Evolutionary conservation across 345 rosid species (phyloP).

Genomic region (Gossypioides kirkii): DNA sequence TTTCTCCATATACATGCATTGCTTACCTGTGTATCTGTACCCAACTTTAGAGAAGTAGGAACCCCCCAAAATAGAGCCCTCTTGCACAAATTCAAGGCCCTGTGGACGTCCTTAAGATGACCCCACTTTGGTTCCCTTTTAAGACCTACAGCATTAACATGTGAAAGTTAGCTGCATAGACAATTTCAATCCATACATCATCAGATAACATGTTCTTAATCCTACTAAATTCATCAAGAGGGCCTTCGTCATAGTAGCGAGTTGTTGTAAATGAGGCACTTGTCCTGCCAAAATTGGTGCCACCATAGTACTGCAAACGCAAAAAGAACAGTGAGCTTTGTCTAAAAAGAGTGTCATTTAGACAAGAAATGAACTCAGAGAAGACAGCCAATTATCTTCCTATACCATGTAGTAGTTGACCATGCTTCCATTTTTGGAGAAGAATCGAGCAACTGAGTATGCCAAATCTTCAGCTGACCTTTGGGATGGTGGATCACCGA

Average conservation of each 20-base stretch:
- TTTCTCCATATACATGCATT: not conserved
- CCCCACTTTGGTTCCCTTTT: constrained; percentile 71
- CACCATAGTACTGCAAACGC: constrained; percentile 73
- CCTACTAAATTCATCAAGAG: constrained; percentile 85
- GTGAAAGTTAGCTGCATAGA: not conserved
- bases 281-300: constrained; percentile 87
- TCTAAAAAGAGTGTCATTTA: not conserved
- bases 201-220: not conserved
- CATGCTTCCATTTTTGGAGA: constrained; percentile 76
- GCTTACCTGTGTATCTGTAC: constrained; percentile 49
- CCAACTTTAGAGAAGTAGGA: constrained; percentile 25
- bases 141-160: constrained; percentile 36
- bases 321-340: not conserved
- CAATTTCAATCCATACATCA: not conserved
- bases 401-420: constrained; percentile 95
- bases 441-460: constrained; percentile 71
- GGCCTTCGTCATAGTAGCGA: constrained; percentile 94
- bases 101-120: constrained; percentile 81
- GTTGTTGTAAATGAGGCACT: constrained; percentile 72
- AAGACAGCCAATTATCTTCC: not conserved
- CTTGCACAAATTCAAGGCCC: constrained; percentile 57
- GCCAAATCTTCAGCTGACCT: constrained; percentile 83
- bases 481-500: constrained; percentile 71
- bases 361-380: not conserved
- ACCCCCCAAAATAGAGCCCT: constrained; percentile 69